Percentiles rank a stretch among this genome's conserved stretches.
Conservation (phyloP, 169 alveolate genomes). For the Plasmodium coatneyi region DNA sequence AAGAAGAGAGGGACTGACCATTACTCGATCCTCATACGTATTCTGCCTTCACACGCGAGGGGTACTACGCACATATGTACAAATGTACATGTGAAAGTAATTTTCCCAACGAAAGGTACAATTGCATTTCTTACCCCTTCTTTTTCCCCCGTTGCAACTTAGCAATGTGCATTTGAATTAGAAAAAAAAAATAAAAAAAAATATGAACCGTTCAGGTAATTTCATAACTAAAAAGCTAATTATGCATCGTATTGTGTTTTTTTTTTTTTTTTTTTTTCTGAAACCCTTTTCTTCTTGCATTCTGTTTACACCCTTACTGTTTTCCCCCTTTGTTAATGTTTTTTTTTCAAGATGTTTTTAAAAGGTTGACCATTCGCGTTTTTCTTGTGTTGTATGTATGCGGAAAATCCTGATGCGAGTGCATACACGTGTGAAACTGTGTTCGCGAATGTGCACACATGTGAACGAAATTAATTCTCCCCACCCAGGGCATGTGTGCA, state of each 20-base stretch:
- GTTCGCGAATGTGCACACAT: not conserved
- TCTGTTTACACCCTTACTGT: not conserved
- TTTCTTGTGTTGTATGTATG: not conserved
- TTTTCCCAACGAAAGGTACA: not conserved
- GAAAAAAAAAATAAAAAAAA: not conserved
- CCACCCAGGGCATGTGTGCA: not conserved
- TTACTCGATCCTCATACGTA: not conserved
- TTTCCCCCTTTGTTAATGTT: conserved; percentile 10
- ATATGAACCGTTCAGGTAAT: conserved; percentile 19
- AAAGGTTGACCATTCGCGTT: not conserved
- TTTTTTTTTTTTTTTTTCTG: not conserved
- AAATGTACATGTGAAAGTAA: not conserved
- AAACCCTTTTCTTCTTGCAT: not conserved
- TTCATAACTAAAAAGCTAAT: conserved; percentile 11
- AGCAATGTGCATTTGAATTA: conserved; percentile 22
- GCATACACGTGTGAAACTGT: not conserved
- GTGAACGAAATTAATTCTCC: not conserved
- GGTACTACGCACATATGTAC: not conserved
- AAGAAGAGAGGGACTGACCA: not conserved
- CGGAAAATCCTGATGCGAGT: not conserved
- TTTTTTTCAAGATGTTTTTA: not conserved
- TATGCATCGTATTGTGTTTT: not conserved
- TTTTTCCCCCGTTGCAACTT: conserved; percentile 8
- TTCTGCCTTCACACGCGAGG: not conserved
- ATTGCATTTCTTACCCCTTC: not conserved